Evolutionary conservation across 345 rosid genomes (phyloP), one percentile per base, ranked within the genome.

Genomic region (Melaleuca quinquenervia): DNA sequence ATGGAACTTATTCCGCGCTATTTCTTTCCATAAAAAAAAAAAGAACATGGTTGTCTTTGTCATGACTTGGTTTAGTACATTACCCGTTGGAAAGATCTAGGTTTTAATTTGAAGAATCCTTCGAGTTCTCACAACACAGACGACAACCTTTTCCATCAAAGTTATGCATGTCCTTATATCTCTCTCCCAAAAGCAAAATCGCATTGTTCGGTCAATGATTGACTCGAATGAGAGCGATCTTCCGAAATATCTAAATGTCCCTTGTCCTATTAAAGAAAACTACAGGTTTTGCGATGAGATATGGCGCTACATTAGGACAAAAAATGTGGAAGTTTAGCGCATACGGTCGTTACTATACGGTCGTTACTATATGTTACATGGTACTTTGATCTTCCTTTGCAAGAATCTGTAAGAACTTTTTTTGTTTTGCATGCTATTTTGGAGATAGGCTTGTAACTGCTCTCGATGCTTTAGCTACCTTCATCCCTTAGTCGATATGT

Each of bases 221-320:
- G 26, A 54, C 11, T 54, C 10, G n/a, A 54, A 54, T 7, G 26
- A 7, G 24, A 7, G 55, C 22, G 24, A 52, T 20, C 22, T 52
- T 18, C 8, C 15, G 20, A 52, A 52, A 18, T 52, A 32, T 16
- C 22, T 16, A 64, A 64, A 20, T 21, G 32, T 16, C 45, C 16
- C 45, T 32, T 0, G 3, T 18, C 32, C 8, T 64, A 32, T 32
- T 32, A 8, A 0, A 18, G 24, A 70, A 70, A 70, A 32, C 0
- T 1, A 1, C 0, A 0, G 10, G 10, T 32, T 32, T 70, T 70
- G 11, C 3, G 21, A 64, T 12, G 6, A 16, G 13, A 3, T 64
- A 16, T 0, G 6, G 3, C n/a, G 7, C 13, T 56, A 26, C 0
- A 56, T 56, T 0, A 0, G 1, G 41, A 41, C 2, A 41, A 56